Evolutionary conservation across 495 filamentous ascomycete species (phyloP), one percentile per base, ranked within the genome.

Genomic region (Zalerion maritima): DNA sequence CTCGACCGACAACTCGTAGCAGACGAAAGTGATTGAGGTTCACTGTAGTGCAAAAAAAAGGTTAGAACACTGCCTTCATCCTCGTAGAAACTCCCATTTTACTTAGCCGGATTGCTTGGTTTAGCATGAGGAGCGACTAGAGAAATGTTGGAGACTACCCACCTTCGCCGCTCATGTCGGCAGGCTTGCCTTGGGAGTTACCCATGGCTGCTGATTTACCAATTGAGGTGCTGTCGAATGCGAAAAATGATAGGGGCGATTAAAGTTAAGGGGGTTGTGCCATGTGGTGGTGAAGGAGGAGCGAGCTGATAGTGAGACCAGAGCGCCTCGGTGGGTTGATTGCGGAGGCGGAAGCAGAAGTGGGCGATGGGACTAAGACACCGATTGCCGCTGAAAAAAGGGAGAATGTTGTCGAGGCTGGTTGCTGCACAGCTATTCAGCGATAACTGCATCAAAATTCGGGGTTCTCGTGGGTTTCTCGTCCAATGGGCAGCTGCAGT

Each of bases 1-100:
- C 89, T 50, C 93, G 92, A 27, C 89, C 89, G 32, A 97, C 89
- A 36, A 97, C 89, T 44, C 89, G 75, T 19, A 96, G 64, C 15
- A 97, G 70, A 41, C 85, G 79, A 50, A 97, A 97, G 50, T 97
- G 91, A 45, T 94, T 94, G 41, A 97, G 75, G 56, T 93, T 94
- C 42, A 92, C 89, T 94, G 40, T 14, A 10, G 11, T 21, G 32
- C 24, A 28, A 12, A 18, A 14, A 36, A 26, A 34, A 44, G 32
- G 41, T 31, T 31, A 29, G 26, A 26, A 20, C 10, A 32, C 33
- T 40, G 34, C 28, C 14, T 26, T 12, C 8, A 26, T 29, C 30
- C 9, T 17, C 12, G 14, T 33, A 30, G 21, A 32, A 35, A 13
- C 3, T 18, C 26, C 18, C 32, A 9, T 27, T 36, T 20, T 8